Evolutionary conservation across 768 basidiomycete species (phyloP).

Genomic region (Rhodocollybia butyracea): DNA sequence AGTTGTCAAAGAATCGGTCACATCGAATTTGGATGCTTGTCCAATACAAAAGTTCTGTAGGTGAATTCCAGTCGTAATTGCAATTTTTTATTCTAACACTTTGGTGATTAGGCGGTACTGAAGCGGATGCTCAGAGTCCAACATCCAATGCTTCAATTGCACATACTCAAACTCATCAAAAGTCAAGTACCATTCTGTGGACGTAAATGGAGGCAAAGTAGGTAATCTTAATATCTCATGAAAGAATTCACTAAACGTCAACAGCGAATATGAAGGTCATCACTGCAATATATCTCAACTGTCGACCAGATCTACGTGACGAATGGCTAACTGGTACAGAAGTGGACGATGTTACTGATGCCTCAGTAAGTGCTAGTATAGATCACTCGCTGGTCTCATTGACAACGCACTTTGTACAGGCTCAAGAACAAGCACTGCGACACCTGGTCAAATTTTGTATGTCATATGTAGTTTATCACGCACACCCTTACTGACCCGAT

Average conservation of each 20-base stretch:
- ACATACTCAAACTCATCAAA: conserved; percentile 96
- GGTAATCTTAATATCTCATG: conserved; percentile 19
- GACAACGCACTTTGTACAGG: conserved; percentile 38
- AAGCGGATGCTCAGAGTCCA: conserved; percentile 93
- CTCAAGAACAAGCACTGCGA: conserved; percentile 92
- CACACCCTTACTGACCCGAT: conserved; percentile 6
- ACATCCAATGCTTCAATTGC: conserved; percentile 91
- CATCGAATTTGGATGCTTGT: conserved; percentile 95
- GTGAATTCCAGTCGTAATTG: conserved; percentile 21
- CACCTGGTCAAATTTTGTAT: conserved; percentile 93
- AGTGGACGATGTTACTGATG: conserved; percentile 88
- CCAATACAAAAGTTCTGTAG: conserved; percentile 96
- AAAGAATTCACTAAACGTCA: conserved; percentile 3
- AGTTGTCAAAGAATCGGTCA: conserved; percentile 90
- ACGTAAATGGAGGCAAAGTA: conserved; percentile 96
- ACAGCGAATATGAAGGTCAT: conserved; percentile 99
- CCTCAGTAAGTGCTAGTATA: conserved; percentile 53
- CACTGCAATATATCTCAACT: conserved; percentile 96
- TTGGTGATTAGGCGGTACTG: conserved; percentile 90
- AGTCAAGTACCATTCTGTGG: conserved; percentile 98
- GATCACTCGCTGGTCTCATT: conserved; percentile 3
- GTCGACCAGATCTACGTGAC: conserved; percentile 93
- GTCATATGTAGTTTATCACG: conserved; percentile 21
- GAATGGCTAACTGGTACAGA: conserved; percentile 96
- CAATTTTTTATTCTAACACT: too few species aligned